phyloP scores from a whole-genome alignment of 1,284 basidiomycete species.

The Apiotrichum brassicae region DNA sequence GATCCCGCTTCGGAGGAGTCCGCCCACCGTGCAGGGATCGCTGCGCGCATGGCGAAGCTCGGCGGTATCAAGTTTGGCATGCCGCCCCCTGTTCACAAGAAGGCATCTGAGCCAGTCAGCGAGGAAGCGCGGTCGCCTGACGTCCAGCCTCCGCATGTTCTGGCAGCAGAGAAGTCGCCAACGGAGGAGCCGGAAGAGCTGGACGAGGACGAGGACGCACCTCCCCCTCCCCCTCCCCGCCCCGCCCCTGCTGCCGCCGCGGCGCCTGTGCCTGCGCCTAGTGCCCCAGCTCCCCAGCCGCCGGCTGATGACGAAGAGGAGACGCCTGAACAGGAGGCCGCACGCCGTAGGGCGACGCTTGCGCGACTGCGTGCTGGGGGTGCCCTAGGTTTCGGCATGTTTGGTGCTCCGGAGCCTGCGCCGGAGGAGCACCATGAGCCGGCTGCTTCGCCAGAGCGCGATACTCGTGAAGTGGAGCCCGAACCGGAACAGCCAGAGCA shows the following conservation, averaged over 20 bases:
- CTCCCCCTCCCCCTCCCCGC: neutral
- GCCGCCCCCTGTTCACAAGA: conserved; percentile 35
- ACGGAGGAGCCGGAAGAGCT: conserved; percentile 7
- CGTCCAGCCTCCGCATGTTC: neutral
- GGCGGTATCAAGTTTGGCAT: conserved; percentile 76
- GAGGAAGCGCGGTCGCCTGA: conserved; percentile 10
- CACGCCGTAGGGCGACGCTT: conserved; percentile 38
- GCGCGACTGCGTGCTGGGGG: conserved; percentile 44
- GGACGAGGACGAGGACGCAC: conserved; percentile 2
- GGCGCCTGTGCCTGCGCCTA: neutral
- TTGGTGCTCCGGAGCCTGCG: conserved; percentile 12
- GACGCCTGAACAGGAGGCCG: conserved; percentile 43
- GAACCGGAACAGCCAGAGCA: conserved; percentile 3
- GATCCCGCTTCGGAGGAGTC: conserved; percentile 52
- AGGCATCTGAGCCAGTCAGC: conserved; percentile 6
- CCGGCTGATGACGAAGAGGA: conserved; percentile 25
- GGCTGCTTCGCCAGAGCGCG: neutral
- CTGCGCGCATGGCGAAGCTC: conserved; percentile 79
- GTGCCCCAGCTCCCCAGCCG: neutral
- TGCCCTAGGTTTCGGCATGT: conserved; percentile 44
- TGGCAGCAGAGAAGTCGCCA: neutral
- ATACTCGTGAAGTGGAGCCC: neutral
- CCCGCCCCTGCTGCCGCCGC: neutral
- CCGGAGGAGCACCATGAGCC: neutral
- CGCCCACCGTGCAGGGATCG: conserved; percentile 69